These are phyloP conservation scores for Globisporangium lucens DNA, from an alignment of 352 stramenopile genomes.

Conservation along the genomic window DNA sequence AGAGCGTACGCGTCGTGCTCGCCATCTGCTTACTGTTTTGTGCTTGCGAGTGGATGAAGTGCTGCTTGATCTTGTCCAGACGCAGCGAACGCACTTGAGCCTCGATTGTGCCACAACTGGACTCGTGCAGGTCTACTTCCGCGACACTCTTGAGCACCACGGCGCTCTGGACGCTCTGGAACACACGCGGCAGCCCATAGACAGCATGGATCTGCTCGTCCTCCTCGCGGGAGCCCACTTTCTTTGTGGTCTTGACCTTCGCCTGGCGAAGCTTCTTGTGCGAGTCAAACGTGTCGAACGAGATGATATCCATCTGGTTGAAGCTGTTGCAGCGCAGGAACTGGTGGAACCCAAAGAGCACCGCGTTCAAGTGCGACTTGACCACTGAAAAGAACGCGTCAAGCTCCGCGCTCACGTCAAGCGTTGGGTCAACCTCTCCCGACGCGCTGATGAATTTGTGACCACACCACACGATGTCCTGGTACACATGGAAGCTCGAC, in stretches of 20 bases:
- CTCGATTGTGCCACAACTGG: conserved; percentile 51
- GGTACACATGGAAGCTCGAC: conserved; percentile 67
- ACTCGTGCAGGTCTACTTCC: conserved; percentile 60
- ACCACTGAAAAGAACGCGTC: conserved; percentile 44
- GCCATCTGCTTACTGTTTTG: conserved; percentile 21
- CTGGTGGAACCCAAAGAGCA: conserved; percentile 73
- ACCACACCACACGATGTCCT: conserved; percentile 85
- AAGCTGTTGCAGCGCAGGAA: conserved; percentile 81
- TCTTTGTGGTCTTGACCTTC: conserved; percentile 18
- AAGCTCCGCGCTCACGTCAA: conserved; percentile 31
- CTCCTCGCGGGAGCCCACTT: conserved; percentile 27
- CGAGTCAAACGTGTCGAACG: conserved; percentile 71
- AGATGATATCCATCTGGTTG: conserved; percentile 70
- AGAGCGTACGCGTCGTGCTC: conserved; percentile 22
- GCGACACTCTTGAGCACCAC: conserved; percentile 54
- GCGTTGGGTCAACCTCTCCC: conserved; percentile 12
- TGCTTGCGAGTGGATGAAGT: conserved; percentile 30
- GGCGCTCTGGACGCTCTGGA: conserved; percentile 53
- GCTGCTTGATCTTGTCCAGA: conserved; percentile 46
- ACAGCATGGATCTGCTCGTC: conserved; percentile 43
- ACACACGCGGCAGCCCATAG: conserved; percentile 48
- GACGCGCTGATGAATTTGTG: conserved; percentile 42
- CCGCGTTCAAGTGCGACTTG: conserved; percentile 60
- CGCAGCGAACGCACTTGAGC: conserved; percentile 43
- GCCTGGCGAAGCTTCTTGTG: conserved; percentile 51